Conservation (phyloP, 768 basidiomycete genomes). For the Macrocybe gigantea region DNA sequence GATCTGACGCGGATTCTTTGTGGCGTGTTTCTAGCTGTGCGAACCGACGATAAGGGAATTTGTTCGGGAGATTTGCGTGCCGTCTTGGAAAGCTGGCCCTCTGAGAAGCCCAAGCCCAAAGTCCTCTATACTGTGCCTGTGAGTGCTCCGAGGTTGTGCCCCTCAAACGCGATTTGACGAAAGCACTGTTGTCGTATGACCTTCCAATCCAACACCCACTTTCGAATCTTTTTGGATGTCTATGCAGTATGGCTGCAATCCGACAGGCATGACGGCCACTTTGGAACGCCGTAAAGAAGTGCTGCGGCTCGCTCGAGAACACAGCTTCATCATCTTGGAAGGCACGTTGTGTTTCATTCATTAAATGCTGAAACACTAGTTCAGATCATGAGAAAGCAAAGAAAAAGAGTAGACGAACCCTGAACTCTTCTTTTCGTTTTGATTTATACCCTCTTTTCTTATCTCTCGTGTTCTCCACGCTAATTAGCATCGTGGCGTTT, state of each 20-base stretch:
- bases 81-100: constrained; percentile 66
- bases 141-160: constrained; percentile 14
- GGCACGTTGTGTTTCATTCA: constrained; percentile 31
- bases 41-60: constrained; percentile 67
- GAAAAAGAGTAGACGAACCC: too few relatives aligned
- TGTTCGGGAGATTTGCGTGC: constrained; percentile 47
- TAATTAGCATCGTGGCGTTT: not conserved
- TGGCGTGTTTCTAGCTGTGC: constrained; percentile 42
- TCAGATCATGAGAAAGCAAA: not conserved
- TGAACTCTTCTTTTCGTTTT: not conserved
- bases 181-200: not conserved
- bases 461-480: not conserved
- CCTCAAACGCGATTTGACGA: not conserved
- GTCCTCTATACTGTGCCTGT: constrained; percentile 76
- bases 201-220: too few relatives aligned
- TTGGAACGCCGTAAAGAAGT: constrained; percentile 62
- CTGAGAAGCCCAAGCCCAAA: constrained; percentile 61
- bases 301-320: constrained; percentile 58
- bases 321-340: constrained; percentile 79
- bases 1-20: constrained; percentile 1
- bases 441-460: not conserved
- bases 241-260: constrained; percentile 75
- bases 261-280: constrained; percentile 71
- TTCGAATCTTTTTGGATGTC: not conserved
- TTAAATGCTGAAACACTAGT: not conserved